Percentiles rank a stretch among this genome's conserved stretches.
These are phyloP conservation scores for Leccinum aurantiacum DNA, from an alignment of 768 basidiomycete genomes.

Conservation along the genomic window DNA sequence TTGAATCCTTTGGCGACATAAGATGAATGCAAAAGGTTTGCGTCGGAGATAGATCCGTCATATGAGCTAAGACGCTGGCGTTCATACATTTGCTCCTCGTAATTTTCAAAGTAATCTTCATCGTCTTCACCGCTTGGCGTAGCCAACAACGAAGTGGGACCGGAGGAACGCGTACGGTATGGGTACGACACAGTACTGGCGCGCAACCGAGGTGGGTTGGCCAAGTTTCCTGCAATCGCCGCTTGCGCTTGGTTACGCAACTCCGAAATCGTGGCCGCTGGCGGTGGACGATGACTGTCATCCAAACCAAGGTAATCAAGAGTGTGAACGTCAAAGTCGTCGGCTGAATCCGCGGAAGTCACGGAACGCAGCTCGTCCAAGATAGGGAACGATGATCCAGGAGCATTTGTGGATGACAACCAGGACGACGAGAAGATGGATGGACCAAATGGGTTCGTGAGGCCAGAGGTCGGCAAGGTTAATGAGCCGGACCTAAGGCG, in stretches of 20 bases:
- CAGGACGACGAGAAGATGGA: slow-evolving; percentile 90
- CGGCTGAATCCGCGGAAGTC: slow-evolving; percentile 77
- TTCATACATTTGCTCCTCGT: slow-evolving; percentile 43
- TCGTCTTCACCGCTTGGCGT: slow-evolving; percentile 68
- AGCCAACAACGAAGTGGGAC: slow-evolving; percentile 56
- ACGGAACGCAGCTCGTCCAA: slow-evolving; percentile 83
- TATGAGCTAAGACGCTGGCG: slow-evolving; percentile 65
- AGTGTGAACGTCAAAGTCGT: slow-evolving; percentile 91
- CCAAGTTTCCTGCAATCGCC: slow-evolving; percentile 82
- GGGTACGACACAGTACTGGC: slow-evolving; percentile 91
- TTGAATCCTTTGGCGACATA: background rate
- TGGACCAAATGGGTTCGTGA: slow-evolving; percentile 82
- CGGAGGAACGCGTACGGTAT: slow-evolving; percentile 58
- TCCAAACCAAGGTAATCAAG: slow-evolving; percentile 96
- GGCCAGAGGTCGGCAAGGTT: slow-evolving; percentile 75
- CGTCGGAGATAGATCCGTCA: slow-evolving; percentile 52
- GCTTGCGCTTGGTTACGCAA: slow-evolving; percentile 87
- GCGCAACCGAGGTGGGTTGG: slow-evolving; percentile 75
- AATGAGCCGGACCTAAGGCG: slow-evolving; percentile 91
- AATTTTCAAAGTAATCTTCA: slow-evolving; percentile 70
- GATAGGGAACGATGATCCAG: slow-evolving; percentile 57
- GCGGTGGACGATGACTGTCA: slow-evolving; percentile 66
- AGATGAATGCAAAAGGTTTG: slow-evolving; percentile 22
- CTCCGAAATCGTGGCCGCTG: slow-evolving; percentile 81
- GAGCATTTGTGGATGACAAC: slow-evolving; percentile 64